Percentiles rank a stretch among this genome's conserved stretches.
phyloP scores from a whole-genome alignment of 305 asterid genomes.

The Solanum hybrid region DNA sequence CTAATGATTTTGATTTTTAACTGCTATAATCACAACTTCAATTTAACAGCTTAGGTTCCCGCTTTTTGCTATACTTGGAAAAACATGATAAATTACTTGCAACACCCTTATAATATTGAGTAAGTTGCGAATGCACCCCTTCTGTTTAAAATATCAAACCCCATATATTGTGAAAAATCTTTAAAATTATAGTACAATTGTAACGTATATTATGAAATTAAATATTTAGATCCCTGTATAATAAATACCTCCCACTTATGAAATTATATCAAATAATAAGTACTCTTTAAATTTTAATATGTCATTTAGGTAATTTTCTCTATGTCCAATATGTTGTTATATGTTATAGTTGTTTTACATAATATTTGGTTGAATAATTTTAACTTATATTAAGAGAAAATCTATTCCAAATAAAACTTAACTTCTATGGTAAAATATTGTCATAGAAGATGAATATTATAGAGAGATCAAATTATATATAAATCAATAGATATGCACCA shows the following conservation, averaged over 20 bases:
- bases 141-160: neutral
- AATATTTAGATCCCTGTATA: neutral
- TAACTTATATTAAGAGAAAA: neutral
- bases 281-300: neutral
- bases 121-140: neutral
- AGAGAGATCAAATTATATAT: neutral
- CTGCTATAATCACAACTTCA: neutral
- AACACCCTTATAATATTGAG: neutral
- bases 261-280: too few species aligned
- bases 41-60: neutral
- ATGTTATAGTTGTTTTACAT: neutral
- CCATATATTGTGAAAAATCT: neutral
- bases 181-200: neutral
- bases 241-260: neutral
- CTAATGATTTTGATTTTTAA: neutral
- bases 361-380: neutral
- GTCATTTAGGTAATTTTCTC: neutral
- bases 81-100: neutral
- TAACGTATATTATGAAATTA: neutral
- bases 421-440: accelerated
- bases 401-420: neutral
- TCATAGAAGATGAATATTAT: neutral
- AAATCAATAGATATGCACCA: neutral
- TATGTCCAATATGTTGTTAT: neutral
- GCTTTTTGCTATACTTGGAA: neutral